Base-by-base conservation (phyloP, 2,329 filamentous ascomycete genomes). In the Raffaelea deltoideospora region DNA sequence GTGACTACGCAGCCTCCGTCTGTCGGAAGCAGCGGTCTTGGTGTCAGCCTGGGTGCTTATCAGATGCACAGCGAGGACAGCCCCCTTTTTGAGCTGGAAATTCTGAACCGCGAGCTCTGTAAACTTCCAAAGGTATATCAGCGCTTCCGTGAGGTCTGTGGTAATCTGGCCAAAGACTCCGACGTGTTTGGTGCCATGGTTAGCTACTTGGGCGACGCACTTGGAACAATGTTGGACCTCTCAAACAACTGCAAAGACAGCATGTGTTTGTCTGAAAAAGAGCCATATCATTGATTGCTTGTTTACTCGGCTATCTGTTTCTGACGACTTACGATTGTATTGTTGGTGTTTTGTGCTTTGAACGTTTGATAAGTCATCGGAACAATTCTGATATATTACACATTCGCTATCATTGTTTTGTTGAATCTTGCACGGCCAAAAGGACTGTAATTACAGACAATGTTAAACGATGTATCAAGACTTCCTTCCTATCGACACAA, bases 121-220 rank as follows among this genome's bases (percentile, higher is more conserved):
- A 65, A 63, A 47, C 53, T 69, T 24, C 57, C 66, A 38, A 59
- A 63, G 30, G 55, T 66, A 10, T 63, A 66, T 40, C 45, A 52
- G 4, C 57, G 55, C 23, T 65, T 65, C 45, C 52, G 57, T 19
- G 61, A 63, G 34, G 53, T 60, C 6, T 60, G 56, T 43, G 48
- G 52, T 19, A 53, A 61, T 14, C 43, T 58, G 10, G 56, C 55
- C 21, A 57, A 62, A 5, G 55, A 63, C 32, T 49, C 53, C 3
- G 61, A 61, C 23, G 54, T 68, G 33, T 58, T 59, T 42, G 56
- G 57, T 37, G 61, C 58, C 22, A 58, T 68, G 55, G 55, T 63
- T 39, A 55, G 54, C 29, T 63, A 66, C 39, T 50, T 68, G 21
- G 58, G 57, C 24, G 58, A 61, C 35, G 60, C 51, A 10, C 50